Evolutionary conservation across 495 filamentous ascomycete genomes (phyloP).

Genomic region (Neurospora sp.): DNA sequence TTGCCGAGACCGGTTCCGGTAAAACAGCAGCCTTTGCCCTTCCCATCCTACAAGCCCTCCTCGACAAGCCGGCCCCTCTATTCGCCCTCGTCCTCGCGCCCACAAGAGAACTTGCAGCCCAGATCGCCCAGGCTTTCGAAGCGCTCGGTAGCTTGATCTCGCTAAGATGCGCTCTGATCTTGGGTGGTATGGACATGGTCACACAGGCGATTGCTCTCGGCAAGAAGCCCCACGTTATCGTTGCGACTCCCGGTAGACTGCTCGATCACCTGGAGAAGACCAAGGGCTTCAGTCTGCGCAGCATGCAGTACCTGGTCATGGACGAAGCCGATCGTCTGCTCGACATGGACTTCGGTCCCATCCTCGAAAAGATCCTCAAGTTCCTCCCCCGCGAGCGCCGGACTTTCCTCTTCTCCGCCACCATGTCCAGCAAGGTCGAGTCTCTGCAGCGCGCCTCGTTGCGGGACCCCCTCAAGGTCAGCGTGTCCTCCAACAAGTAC

Average conservation of each 20-base stretch:
- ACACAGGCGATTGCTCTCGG: conserved; percentile 77
- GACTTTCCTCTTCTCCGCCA: conserved; percentile 91
- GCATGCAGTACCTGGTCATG: conserved; percentile 80
- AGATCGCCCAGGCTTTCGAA: conserved; percentile 79
- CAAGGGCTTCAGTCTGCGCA: conserved; percentile 73
- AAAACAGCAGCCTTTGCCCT: conserved; percentile 88
- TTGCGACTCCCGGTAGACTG: conserved; percentile 82
- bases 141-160: conserved; percentile 73
- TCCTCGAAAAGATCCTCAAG: conserved; percentile 86
- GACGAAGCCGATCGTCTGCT: conserved; percentile 87
- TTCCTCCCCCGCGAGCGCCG: conserved; percentile 69
- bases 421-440: conserved; percentile 87
- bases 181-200: conserved; percentile 94
- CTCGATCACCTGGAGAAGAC: conserved; percentile 95
- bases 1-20: conserved; percentile 89
- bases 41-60: conserved; percentile 77
- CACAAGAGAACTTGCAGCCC: conserved; percentile 83
- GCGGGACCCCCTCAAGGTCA: conserved; percentile 62
- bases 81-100: conserved; percentile 80
- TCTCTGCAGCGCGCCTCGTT: conserved; percentile 81
- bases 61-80: conserved; percentile 69
- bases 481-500: conserved; percentile 66
- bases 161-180: conserved; percentile 66
- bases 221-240: conserved; percentile 83
- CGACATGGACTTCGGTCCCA: conserved; percentile 88